phyloP scores from a whole-genome alignment of 139 green algal species.

The Chlamydomonas sphaeroides region DNA sequence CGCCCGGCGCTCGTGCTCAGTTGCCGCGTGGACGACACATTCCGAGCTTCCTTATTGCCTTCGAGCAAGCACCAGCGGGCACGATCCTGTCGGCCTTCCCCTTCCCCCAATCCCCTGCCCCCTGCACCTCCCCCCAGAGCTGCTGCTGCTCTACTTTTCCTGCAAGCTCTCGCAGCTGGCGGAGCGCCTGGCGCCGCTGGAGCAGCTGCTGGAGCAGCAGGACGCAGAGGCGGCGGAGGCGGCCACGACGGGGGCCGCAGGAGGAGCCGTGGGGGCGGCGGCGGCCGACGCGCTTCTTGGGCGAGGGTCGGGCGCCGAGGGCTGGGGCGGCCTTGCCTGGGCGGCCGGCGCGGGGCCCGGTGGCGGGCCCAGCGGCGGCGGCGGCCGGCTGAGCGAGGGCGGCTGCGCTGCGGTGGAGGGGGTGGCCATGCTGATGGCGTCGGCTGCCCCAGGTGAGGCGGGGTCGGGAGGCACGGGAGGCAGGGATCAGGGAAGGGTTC shows the following conservation, averaged over 20 bases:
- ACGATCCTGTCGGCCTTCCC: no score
- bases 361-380: not conserved
- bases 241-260: not conserved
- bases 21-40: no score
- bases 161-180: conserved; percentile 55
- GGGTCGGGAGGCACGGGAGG: not conserved
- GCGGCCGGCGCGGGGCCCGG: not conserved
- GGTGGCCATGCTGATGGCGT: conserved; percentile 23
- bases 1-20: no score
- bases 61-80: no score
- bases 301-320: not conserved
- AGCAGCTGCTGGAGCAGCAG: conserved; percentile 20
- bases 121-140: conserved; percentile 30
- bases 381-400: conserved; percentile 8
- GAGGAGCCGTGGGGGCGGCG: not conserved
- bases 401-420: conserved; percentile 27
- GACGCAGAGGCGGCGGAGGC: conserved; percentile 13
- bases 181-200: conserved; percentile 25
- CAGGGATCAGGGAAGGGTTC: not conserved
- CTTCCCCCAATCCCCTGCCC: no score
- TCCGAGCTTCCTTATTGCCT: no score
- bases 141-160: conserved; percentile 54
- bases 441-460: not conserved
- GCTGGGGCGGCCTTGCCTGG: not conserved
- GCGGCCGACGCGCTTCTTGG: not conserved